phyloP scores from a whole-genome alignment of 306 rosid genomes.

The Pyrus pyrifolia region DNA sequence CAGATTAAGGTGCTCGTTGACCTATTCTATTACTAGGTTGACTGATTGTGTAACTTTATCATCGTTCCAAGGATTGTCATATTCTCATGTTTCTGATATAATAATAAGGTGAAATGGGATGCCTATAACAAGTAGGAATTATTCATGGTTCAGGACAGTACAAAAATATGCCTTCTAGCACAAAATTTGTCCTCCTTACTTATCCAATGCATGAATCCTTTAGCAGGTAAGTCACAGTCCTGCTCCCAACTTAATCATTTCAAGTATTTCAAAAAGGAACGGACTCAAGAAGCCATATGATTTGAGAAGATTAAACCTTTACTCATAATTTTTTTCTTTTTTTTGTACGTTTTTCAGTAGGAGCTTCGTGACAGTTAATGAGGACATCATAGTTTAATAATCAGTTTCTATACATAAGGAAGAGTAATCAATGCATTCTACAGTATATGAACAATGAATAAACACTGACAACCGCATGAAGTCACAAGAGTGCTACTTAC shows the following conservation, averaged over 20 bases:
- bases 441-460: not conserved
- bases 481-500: constrained; percentile 48
- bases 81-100: not conserved
- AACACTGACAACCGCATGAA: not conserved
- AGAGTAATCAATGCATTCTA: not conserved
- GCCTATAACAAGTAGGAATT: not conserved
- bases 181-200: not conserved
- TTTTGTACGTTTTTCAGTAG: not conserved
- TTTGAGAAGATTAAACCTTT: not conserved
- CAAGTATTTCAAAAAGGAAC: not conserved
- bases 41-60: not conserved
- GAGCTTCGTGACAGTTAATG: not conserved
- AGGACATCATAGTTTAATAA: not conserved
- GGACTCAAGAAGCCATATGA: not conserved
- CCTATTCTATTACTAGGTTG: not conserved
- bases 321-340: not conserved
- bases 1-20: not conserved
- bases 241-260: not conserved
- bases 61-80: not conserved
- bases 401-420: not conserved
- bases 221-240: not conserved
- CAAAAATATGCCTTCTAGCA: not conserved
- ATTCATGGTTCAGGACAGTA: not conserved
- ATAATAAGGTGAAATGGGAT: not conserved
- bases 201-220: not conserved